Conservation (phyloP, 768 basidiomycete species). For the Phaeotremella fagi region DNA sequence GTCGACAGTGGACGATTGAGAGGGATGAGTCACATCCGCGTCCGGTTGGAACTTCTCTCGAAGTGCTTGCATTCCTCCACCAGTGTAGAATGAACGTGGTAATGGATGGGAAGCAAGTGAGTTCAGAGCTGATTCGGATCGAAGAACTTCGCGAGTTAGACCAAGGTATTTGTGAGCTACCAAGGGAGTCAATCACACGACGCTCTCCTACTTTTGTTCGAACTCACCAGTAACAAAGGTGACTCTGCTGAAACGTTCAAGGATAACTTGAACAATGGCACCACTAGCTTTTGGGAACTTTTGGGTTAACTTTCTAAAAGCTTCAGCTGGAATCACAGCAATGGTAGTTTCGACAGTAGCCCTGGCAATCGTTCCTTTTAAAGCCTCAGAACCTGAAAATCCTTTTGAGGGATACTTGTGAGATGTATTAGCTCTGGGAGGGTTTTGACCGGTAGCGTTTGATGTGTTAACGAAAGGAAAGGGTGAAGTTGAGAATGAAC, state of each 20-base stretch:
- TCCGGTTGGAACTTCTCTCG: slow-evolving; percentile 74
- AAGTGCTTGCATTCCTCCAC: slow-evolving; percentile 80
- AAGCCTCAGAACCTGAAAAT: slow-evolving; percentile 12
- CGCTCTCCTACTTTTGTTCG: neutral
- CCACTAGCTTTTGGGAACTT: slow-evolving; percentile 96
- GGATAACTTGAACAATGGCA: slow-evolving; percentile 89
- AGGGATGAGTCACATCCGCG: slow-evolving; percentile 4
- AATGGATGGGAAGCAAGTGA: slow-evolving; percentile 94
- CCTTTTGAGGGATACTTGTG: neutral
- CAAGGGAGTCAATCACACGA: neutral
- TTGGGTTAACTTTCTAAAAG: slow-evolving; percentile 86
- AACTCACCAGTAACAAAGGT: slow-evolving; percentile 80
- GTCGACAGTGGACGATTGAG: neutral
- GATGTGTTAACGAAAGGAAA: neutral
- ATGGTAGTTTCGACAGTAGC: slow-evolving; percentile 91
- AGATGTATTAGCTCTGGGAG: no score
- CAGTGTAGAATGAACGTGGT: slow-evolving; percentile 83
- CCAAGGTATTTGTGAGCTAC: slow-evolving; percentile 85
- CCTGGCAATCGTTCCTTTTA: slow-evolving; percentile 61
- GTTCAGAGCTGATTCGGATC: slow-evolving; percentile 95
- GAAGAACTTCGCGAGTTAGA: slow-evolving; percentile 85
- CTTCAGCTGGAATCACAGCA: slow-evolving; percentile 98
- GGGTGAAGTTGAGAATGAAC: slow-evolving; percentile 12
- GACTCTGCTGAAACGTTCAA: slow-evolving; percentile 92
- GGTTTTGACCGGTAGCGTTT: no score